Base-by-base conservation (phyloP, 208 protist species). In the Plasmodiophora brassicae region DNA sequence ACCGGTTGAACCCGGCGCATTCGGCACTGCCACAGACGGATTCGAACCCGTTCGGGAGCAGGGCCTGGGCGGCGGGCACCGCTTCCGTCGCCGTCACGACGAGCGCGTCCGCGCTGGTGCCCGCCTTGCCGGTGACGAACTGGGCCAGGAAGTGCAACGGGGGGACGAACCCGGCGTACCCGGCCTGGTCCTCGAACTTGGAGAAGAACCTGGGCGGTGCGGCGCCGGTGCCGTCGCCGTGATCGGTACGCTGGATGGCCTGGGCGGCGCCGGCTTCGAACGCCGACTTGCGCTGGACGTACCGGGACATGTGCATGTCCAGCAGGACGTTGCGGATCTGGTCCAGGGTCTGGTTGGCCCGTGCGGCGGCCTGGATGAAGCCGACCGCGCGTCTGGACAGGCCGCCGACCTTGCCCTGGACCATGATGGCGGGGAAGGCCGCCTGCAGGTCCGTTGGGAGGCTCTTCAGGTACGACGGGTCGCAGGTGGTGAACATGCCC, bases 121-220 rank as follows among this genome's bases (percentile, higher is more conserved):
- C 5, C 32, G 32, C 41, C 20, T 36, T 78, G n/a, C 65, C 65
- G 41, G 20, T 38, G n/a, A 5, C 32, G 65, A 78, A 78, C 20
- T n/a, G 65, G 32, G 5, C 10, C 41, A 78, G n/a, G 41, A 44
- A 78, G 10, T 5, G 14, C 32, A 38, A 8, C 14, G 65, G 65
- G 10, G 65, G 65, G n/a, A 78, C n/a, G 65, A 78, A 78, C n/a
- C 65, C 65, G 20, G 32, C 65, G 41, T 78, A 78, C 41, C 65
- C 65, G 32, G 32, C n/a, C 10, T 5, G 5, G 41, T 78, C 65
- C 32, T 78, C 65, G 41, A 78, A 78, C 14, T n/a, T 38, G 10
- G 65, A 78, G 65, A 78, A 78, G 65, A 78, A 78, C n/a, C 41
- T 78, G 14, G n/a, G n/a, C 20, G 32, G 32, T n/a, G 65, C 20